phyloP scores from a whole-genome alignment of 441 rosid species.

The Adansonia grandidieri region DNA sequence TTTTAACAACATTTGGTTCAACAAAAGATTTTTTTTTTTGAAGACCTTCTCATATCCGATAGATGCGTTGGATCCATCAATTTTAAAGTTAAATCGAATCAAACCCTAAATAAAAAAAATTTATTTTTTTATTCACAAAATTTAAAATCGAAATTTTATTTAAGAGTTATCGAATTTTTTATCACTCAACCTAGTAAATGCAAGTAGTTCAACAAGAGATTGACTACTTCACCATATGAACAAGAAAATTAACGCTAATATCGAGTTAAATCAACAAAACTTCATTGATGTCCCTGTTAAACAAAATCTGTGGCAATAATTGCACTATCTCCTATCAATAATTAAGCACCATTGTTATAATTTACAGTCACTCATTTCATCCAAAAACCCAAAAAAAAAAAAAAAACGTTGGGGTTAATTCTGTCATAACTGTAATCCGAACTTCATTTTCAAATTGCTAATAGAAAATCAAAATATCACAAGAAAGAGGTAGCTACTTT shows the following conservation, averaged over 20 bases:
- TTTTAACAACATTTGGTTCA: not conserved
- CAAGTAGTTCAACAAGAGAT: too few relatives aligned
- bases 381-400: not conserved
- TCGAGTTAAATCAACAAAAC: not conserved
- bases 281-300: not conserved
- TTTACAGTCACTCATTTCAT: not conserved
- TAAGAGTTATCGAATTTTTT: too few relatives aligned
- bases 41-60: not conserved
- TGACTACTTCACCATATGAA: not conserved
- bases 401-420: not conserved
- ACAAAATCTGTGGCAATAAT: not conserved
- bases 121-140: too few relatives aligned
- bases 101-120: not conserved
- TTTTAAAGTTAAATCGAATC: not conserved
- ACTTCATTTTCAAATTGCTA: not conserved
- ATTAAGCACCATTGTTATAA: not conserved
- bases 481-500: slow-evolving; percentile 13
- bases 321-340: not conserved
- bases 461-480: slow-evolving; percentile 14
- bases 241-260: not conserved
- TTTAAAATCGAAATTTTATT: too few relatives aligned
- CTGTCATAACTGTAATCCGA: not conserved
- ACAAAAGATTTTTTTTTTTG: not conserved
- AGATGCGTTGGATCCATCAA: too few relatives aligned
- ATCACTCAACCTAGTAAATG: too few relatives aligned